Conservation (phyloP, 169 alveolate genomes). For the Plasmodium ovale region DNA sequence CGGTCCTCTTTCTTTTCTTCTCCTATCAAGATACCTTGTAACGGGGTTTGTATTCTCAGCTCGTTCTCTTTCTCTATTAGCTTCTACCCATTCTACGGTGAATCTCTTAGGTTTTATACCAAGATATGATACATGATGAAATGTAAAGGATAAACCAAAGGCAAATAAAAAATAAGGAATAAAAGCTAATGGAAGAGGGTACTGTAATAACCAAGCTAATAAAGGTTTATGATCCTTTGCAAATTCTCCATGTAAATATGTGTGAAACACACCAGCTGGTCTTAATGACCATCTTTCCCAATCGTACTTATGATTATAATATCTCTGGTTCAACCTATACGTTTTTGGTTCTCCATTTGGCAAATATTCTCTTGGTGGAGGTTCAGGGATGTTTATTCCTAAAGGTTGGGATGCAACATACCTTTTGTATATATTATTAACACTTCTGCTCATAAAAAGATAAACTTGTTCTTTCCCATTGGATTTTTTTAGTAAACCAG, state of each 20-base stretch:
- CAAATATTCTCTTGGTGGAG: conserved; percentile 90
- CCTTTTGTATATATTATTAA: conserved; percentile 31
- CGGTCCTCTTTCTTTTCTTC: conserved; percentile 92
- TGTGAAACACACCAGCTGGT: conserved; percentile 92
- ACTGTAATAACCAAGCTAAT: conserved; percentile 84
- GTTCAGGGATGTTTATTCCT: conserved; percentile 88
- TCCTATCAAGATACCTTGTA: conserved; percentile 88
- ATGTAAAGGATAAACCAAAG: conserved; percentile 83
- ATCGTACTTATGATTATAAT: conserved; percentile 88
- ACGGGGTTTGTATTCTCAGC: conserved; percentile 92
- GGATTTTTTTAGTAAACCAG: too few species aligned
- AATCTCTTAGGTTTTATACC: conserved; percentile 91
- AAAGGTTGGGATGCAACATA: conserved; percentile 74
- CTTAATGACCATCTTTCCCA: conserved; percentile 92
- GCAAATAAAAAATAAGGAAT: conserved; percentile 84
- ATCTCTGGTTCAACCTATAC: conserved; percentile 86
- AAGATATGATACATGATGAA: conserved; percentile 83
- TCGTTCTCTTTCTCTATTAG: conserved; percentile 90
- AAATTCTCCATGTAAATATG: conserved; percentile 90
- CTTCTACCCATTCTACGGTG: conserved; percentile 92
- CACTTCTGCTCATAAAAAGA: conserved; percentile 21
- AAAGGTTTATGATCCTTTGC: conserved; percentile 88
- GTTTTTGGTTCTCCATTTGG: conserved; percentile 89
- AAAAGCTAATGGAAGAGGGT: conserved; percentile 81
- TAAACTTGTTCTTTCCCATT: conserved; percentile 19